These are phyloP conservation scores for Aspergillus campestris DNA, from an alignment of 495 filamentous ascomycete species.

Conservation along the genomic window DNA sequence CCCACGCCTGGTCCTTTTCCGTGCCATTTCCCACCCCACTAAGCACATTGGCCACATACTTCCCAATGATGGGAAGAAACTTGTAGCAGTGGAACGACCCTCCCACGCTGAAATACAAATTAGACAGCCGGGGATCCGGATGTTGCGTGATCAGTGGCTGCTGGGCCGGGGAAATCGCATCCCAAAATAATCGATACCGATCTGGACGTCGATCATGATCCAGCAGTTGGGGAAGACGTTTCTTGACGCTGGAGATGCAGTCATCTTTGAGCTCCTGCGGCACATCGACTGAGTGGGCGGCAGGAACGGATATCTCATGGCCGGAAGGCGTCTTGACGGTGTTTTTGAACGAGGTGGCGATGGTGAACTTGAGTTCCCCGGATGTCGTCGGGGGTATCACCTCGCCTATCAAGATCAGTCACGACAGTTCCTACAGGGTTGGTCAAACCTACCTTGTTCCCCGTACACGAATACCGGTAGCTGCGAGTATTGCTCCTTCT, in stretches of 20 bases:
- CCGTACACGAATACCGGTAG: conserved; percentile 35
- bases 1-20: conserved; percentile 23
- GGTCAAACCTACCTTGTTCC: conserved; percentile 15
- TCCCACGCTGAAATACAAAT: conserved; percentile 39
- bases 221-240: conserved; percentile 13
- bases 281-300: conserved; percentile 8
- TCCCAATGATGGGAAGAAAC: conserved; percentile 49
- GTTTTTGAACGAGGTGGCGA: conserved; percentile 24
- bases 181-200: conserved; percentile 24
- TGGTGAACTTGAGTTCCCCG: conserved; percentile 30
- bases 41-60: conserved; percentile 47
- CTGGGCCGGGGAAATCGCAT: conserved; percentile 30
- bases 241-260: conserved; percentile 6
- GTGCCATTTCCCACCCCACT: conserved; percentile 17
- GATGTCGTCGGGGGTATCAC: conserved; percentile 24
- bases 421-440: neutral
- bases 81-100: conserved; percentile 47
- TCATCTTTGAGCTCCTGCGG: conserved; percentile 9
- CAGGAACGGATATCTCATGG: conserved; percentile 23
- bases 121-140: conserved; percentile 19
- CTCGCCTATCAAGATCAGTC: conserved; percentile 14
- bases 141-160: conserved; percentile 48
- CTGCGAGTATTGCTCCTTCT: conserved; percentile 17
- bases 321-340: conserved; percentile 20
- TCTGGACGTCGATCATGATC: conserved; percentile 15